Evolutionary conservation across 1,284 basidiomycete species (phyloP), one percentile per base, ranked within the genome.

Genomic region (Trichosporon coremiiforme): DNA sequence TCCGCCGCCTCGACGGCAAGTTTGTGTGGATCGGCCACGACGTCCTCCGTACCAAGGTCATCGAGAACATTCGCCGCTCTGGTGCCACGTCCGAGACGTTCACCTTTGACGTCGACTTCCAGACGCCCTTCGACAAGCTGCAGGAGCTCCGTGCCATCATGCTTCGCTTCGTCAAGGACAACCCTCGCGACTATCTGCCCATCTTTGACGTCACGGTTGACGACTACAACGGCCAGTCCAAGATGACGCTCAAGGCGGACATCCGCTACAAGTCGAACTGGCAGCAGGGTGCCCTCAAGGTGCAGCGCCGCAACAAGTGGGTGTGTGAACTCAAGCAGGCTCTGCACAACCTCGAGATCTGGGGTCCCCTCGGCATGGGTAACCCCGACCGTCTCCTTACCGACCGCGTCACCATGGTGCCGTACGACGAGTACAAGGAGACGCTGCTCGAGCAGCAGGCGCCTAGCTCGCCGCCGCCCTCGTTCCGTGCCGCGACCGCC

Each of bases 221-320:
- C 88, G 93, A 94, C 81, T 91, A 95, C 75, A 90, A 90, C 25
- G 91, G 87, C 4, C 94, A 96, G 80, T 87, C 87, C 72, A 93
- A 90, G 81, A 88, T 96, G 86, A 86, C 87, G 0, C 86, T 96
- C 20, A 88, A 88, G 71, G 90, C 91, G 31, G 90, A 92, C 78
- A 96, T 96, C 84, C 73, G 74, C 65, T 95, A 94, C 86, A 95
- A 94, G 85, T 90, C 90, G 75, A 96, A 95, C 80, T 91, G 89
- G 86, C 93, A 94, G 81, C 91, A 93, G 77, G 89, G 88, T 25
- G 88, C 89, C 0, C 84, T 95, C 53, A 94, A 82, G 72, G 79
- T 83, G 0, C 84, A 91, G 84, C 88, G 94, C 69, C 87, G 93
- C 66, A 95, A 95, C 85, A 93, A 93, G 84, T 95, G 93, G 93